Base-by-base conservation (phyloP, 2,329 filamentous ascomycete genomes). In the Aureobasidium sp. region DNA sequence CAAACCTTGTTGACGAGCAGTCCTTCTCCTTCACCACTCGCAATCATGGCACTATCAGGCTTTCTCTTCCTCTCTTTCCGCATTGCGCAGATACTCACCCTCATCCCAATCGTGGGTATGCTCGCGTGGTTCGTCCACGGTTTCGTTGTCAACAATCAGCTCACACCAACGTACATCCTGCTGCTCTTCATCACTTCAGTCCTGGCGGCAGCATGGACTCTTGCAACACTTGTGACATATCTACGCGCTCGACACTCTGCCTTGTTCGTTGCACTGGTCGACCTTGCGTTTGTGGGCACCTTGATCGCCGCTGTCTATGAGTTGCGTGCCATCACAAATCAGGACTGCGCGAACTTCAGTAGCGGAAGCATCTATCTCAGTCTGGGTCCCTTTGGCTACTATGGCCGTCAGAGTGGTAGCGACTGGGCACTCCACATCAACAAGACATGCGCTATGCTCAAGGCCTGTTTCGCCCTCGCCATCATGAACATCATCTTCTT, bases 401-500 rank as follows among this genome's bases (percentile, higher is more conserved):
- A 83, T 47, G 79, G 79, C 15, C 65, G 68, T 8, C 67, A 75
- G 37, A 77, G 75, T 34, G 73, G 82, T 39, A 80, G 76, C 62
- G 70, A 70, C 9, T 77, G 84, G 63, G 74, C 80, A 45, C 71
- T 86, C 44, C 74, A 81, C 59, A 74, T 86, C 41, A 81, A 90
- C 75, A 93, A 93, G 80, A 84, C 85, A 5, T 97, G 93, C 77
- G 84, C 88, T 55, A 94, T 97, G 90, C 84, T 96, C 71, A 97
- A 97, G 83, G 88, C 92, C 0, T 83, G 81, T 67, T 97, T 91
- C 76, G 93, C 91, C 2, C 87, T 97, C 68, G 91, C 84, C 53
- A 97, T 97, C 74, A 95, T 97, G 82, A 90, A 94, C 74, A 79
- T 61, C 56, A 60, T 63, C 17, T 27, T 64, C 49, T 64, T 62